phyloP scores from a whole-genome alignment of 345 rosid genomes.

The Capsella bursapastoris region DNA sequence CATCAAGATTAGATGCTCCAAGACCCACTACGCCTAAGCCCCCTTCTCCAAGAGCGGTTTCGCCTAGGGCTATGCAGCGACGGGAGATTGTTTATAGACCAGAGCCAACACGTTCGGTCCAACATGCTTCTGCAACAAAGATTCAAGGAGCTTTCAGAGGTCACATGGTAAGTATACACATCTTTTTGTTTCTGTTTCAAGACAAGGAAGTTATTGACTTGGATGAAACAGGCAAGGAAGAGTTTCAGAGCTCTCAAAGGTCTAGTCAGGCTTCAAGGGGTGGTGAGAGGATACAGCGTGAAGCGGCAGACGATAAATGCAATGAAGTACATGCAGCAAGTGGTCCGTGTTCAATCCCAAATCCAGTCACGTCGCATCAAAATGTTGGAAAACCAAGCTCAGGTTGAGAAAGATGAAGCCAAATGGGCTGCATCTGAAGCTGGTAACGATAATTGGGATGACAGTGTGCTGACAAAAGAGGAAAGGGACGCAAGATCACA shows the following conservation, averaged over 20 bases:
- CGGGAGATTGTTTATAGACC: constrained; percentile 57
- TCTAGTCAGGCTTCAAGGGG: constrained; percentile 94
- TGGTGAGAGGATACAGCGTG: constrained; percentile 83
- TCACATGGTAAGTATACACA: constrained; percentile 56
- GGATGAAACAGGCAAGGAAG: constrained; percentile 71
- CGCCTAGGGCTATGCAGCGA: constrained; percentile 34
- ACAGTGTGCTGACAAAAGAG: constrained; percentile 79
- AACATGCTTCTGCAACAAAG: constrained; percentile 78
- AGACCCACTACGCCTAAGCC: constrained; percentile 55
- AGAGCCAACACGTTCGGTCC: constrained; percentile 66
- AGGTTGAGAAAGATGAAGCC: constrained; percentile 50
- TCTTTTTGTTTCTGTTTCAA: constrained; percentile 16
- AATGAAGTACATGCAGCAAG: constrained; percentile 87
- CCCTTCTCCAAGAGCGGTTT: constrained; percentile 56
- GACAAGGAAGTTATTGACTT: constrained; percentile 11
- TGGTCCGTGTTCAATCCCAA: constrained; percentile 90
- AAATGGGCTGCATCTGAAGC: constrained; percentile 64
- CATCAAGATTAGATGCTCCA: constrained; percentile 26
- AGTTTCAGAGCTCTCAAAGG: constrained; percentile 94
- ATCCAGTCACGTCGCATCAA: constrained; percentile 90
- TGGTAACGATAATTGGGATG: constrained; percentile 82
- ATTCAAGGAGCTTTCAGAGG: constrained; percentile 91
- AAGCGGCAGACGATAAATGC: constrained; percentile 89
- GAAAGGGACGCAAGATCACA: constrained; percentile 77
- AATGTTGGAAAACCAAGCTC: constrained; percentile 81